Base-by-base conservation (phyloP, 805 yeast genomes). In the Ogataea sp. region DNA sequence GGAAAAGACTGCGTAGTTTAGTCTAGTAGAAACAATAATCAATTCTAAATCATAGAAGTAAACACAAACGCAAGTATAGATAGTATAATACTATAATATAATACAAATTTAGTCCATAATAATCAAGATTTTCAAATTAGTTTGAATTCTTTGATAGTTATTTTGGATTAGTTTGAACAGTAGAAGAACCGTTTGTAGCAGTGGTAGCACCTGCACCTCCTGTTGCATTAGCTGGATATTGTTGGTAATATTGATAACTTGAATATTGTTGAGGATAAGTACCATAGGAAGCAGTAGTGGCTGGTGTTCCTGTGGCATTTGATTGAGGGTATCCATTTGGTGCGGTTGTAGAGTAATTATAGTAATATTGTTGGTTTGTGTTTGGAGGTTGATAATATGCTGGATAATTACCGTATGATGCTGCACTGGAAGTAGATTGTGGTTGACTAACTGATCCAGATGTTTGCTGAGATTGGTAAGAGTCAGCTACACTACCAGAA, bases 241-340 rank as follows among this genome's bases (percentile, higher is more conserved):
- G 37, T 18, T 34, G 37, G 3, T 30, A 24, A 13, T 34, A 34
- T 33, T 34, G 27, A 20, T 23, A 21, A 18, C 26, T 27, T 14
- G 34, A 34, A 20, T 36, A 36, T 31, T 32, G 43, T 37, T 28
- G 40, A 25, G 39, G 42, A 30, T 30, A 30, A 18, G 23, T 21
- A 23, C 20, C 14, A 38, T n/a, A n/a, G n/a, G 14, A 18, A 33
- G 25, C 29, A 27, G 34, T n/a, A n/a, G n/a, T n/a, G n/a, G n/a
- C n/a, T n/a, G n/a, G n/a, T n/a, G n/a, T n/a, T n/a, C n/a, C 24
- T 8, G 29, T 20, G 26, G 30, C 29, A 27, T 20, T n/a, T 18
- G 39, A 15, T 26, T 39, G 37, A 15, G 37, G 37, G 34, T 41
- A 41, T 15, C 32, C 34, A 38, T 36, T 33, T 34, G 35, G 27